Evolutionary conservation across 1,139 yeast species (phyloP).

Genomic region (Geotrichum histeridarum): DNA sequence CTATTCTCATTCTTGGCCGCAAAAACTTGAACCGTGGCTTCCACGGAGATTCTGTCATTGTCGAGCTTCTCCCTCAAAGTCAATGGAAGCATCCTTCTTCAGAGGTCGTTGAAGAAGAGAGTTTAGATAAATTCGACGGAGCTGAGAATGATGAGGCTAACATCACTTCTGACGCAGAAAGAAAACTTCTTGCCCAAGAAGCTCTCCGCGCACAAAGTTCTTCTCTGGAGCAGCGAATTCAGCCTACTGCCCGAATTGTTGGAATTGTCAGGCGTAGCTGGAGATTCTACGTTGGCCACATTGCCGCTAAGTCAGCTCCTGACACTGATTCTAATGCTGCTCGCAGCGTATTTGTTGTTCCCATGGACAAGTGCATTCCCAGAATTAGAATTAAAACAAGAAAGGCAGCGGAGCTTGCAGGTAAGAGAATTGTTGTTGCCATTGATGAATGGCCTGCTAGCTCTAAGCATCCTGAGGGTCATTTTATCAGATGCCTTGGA

Average conservation of each 20-base stretch:
- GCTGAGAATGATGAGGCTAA: constrained; percentile 42
- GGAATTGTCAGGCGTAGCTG: constrained; percentile 87
- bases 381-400: constrained; percentile 82
- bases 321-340: constrained; percentile 49
- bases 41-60: constrained; percentile 86
- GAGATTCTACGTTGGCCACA: constrained; percentile 94
- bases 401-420: constrained; percentile 72
- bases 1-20: constrained; percentile 75
- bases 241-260: constrained; percentile 90
- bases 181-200: constrained; percentile 68
- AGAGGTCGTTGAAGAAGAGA: constrained; percentile 70
- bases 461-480: constrained; percentile 89
- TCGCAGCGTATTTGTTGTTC: constrained; percentile 73
- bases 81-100: constrained; percentile 88
- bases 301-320: constrained; percentile 73
- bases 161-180: constrained; percentile 68
- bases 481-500: constrained; percentile 85
- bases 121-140: constrained; percentile 50
- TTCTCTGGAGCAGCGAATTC: constrained; percentile 46
- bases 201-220: constrained; percentile 59
- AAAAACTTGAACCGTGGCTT: constrained; percentile 85
- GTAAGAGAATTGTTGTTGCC: constrained; percentile 85
- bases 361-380: constrained; percentile 88
- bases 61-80: constrained; percentile 77
- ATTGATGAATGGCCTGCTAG: constrained; percentile 88